Percentiles rank a stretch among this genome's conserved stretches.
phyloP scores from a whole-genome alignment of 2,329 filamentous ascomycete genomes.

The Gyromitra esculenta region DNA sequence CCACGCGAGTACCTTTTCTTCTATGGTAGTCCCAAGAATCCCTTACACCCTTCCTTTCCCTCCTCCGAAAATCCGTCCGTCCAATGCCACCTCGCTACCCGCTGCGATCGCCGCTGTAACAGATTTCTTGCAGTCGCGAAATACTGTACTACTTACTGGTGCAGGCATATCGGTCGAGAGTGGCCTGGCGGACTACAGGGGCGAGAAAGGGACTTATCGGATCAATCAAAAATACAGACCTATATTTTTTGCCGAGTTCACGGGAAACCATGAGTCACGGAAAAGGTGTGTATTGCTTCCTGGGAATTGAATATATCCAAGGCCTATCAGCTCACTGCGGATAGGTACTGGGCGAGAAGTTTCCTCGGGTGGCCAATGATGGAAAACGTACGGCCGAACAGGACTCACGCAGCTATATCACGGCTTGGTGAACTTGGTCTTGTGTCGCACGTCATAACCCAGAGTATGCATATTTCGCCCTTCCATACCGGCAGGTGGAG shows the following conservation, averaged over 20 bases:
- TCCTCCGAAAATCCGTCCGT: slow-evolving; percentile 77
- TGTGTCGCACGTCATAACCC: slow-evolving; percentile 82
- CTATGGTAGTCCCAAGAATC: slow-evolving; percentile 68
- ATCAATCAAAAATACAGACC: slow-evolving; percentile 89
- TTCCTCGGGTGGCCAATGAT: slow-evolving; percentile 92
- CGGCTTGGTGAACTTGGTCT: slow-evolving; percentile 77
- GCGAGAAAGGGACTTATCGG: slow-evolving; percentile 88
- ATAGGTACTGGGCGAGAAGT: slow-evolving; percentile 86
- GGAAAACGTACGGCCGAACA: slow-evolving; percentile 80
- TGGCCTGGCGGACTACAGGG: slow-evolving; percentile 91
- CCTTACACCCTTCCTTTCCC: slow-evolving; percentile 88
- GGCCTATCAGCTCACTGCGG: background rate
- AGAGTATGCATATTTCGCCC: slow-evolving; percentile 66
- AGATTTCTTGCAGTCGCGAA: slow-evolving; percentile 75
- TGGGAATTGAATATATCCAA: background rate
- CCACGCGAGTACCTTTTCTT: slow-evolving; percentile 1
- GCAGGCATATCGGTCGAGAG: slow-evolving; percentile 94
- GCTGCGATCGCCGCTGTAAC: slow-evolving; percentile 81
- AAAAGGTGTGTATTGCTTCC: slow-evolving; percentile 67
- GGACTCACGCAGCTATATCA: slow-evolving; percentile 78
- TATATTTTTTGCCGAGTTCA: slow-evolving; percentile 92
- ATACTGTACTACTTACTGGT: slow-evolving; percentile 76
- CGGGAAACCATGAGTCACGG: slow-evolving; percentile 79
- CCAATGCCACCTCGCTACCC: slow-evolving; percentile 72
- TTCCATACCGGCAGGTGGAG: background rate